Percentiles rank a stretch among this genome's conserved stretches.
These are phyloP conservation scores for Rhexocercosporidium sp. DNA, from an alignment of 2,329 filamentous ascomycete genomes.

Conservation along the genomic window DNA sequence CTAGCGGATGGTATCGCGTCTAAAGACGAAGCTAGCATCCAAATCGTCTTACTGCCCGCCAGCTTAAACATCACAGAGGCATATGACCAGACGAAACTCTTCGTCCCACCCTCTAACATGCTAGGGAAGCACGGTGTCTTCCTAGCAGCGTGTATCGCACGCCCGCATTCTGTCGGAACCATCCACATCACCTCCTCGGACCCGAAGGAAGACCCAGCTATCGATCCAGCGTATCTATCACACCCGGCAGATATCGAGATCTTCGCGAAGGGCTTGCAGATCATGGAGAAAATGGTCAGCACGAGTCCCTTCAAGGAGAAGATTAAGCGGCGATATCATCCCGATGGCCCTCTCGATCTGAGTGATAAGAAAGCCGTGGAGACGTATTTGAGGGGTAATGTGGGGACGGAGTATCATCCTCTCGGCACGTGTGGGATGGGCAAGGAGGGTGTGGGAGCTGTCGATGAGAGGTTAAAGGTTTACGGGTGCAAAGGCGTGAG, in stretches of 20 bases:
- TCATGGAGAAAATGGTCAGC: neutral
- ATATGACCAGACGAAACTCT: slow-evolving; percentile 9
- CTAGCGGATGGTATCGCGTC: slow-evolving; percentile 8
- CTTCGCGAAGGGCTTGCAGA: slow-evolving; percentile 8
- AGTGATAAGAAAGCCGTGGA: neutral
- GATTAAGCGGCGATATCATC: slow-evolving; percentile 1
- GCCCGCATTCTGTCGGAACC: neutral
- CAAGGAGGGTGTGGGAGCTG: neutral
- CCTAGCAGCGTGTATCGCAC: neutral
- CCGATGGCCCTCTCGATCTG: neutral
- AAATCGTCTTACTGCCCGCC: slow-evolving; percentile 15
- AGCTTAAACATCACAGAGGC: slow-evolving; percentile 1
- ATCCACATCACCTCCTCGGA: neutral
- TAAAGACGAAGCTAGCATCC: slow-evolving; percentile 14
- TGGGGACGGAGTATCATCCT: slow-evolving; percentile 10
- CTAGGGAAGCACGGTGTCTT: neutral
- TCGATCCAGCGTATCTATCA: neutral
- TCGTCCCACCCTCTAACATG: neutral
- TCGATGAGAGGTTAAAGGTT: slow-evolving; percentile 4
- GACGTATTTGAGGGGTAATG: neutral
- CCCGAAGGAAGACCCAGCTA: neutral
- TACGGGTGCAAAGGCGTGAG: slow-evolving; percentile 1
- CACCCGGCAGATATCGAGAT: slow-evolving; percentile 9
- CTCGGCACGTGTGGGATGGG: neutral
- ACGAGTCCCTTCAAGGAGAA: neutral